Percentiles rank a stretch among this genome's conserved stretches.
Evolutionary conservation across 164 flowering plant genomes (phyloP).

Genomic region (Nymphaea colorata): DNA sequence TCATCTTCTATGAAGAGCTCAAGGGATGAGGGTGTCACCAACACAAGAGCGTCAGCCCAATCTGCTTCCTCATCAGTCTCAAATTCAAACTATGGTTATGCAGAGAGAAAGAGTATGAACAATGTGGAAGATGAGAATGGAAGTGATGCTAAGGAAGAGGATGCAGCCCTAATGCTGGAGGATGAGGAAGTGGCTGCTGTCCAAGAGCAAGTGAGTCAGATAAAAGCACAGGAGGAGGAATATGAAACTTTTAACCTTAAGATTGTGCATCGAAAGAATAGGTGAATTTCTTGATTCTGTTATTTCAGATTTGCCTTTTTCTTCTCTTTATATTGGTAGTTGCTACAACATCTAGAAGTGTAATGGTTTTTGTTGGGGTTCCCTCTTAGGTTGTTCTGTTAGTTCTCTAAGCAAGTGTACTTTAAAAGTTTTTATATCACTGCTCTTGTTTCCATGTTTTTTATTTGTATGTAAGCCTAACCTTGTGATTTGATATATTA

Average conservation of each 20-base stretch:
- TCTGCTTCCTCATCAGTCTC: conserved; percentile 61
- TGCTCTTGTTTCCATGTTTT: neutral
- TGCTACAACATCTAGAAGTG: neutral
- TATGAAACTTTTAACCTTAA: conserved; percentile 73
- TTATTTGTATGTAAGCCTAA: neutral
- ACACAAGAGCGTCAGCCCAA: conserved; percentile 33
- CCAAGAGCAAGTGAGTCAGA: conserved; percentile 94
- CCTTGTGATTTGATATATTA: conserved; percentile 1
- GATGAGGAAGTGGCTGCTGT: neutral
- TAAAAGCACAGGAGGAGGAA: conserved; percentile 89
- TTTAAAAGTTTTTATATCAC: neutral
- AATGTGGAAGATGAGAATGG: conserved; percentile 38
- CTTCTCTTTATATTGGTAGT: neutral
- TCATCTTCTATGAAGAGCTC: conserved; percentile 63
- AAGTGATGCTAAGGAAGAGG: conserved; percentile 49
- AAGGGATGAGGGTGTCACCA: conserved; percentile 46
- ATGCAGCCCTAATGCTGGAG: conserved; percentile 31
- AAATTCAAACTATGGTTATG: conserved; percentile 33
- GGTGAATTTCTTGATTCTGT: conserved; percentile 11
- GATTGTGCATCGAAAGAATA: conserved; percentile 78
- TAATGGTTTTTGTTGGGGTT: neutral
- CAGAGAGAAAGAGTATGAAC: conserved; percentile 34
- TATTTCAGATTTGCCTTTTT: neutral
- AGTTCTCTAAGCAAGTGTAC: neutral
- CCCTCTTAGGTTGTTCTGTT: neutral